Conservation (phyloP, 495 filamentous ascomycete species). For the Talaromyces liani region DNA sequence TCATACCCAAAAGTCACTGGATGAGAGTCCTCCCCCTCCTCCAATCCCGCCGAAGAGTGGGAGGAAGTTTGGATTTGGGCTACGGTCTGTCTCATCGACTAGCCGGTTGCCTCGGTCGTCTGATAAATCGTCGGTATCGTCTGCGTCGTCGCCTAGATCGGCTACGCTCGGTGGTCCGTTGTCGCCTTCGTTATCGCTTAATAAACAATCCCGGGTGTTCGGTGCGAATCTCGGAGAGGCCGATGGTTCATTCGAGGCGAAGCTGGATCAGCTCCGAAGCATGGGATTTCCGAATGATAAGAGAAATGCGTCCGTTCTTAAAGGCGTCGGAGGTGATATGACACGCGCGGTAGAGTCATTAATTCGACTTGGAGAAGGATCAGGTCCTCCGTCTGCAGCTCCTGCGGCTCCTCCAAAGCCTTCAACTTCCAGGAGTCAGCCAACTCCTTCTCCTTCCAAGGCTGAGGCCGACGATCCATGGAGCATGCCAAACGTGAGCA, state of each 20-base stretch:
- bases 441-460: constrained; percentile 5
- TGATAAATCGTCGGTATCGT: constrained; percentile 22
- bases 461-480: constrained; percentile 5
- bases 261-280: constrained; percentile 69
- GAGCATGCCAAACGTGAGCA: constrained; percentile 5
- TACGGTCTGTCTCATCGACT: constrained; percentile 66
- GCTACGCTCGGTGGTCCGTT: constrained; percentile 14
- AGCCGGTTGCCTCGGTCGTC: constrained; percentile 37
- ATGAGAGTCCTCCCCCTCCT: constrained; percentile 49
- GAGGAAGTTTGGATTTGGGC: constrained; percentile 65
- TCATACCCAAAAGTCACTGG: constrained; percentile 24
- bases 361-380: constrained; percentile 66
- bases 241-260: constrained; percentile 53
- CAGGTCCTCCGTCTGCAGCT: constrained; percentile 19
- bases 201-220: constrained; percentile 58
- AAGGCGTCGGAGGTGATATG: constrained; percentile 72
- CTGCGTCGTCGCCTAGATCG: constrained; percentile 19
- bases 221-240: constrained; percentile 57
- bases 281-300: constrained; percentile 91
- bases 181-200: constrained; percentile 27
- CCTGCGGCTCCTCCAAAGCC: constrained; percentile 21
- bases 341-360: constrained; percentile 79
- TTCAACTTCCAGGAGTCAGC: constrained; percentile 16
- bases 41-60: constrained; percentile 79
- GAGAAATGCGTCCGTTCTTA: constrained; percentile 70